These are phyloP conservation scores for Syzygium malaccense DNA, from an alignment of 441 rosid genomes.

Conservation along the genomic window DNA sequence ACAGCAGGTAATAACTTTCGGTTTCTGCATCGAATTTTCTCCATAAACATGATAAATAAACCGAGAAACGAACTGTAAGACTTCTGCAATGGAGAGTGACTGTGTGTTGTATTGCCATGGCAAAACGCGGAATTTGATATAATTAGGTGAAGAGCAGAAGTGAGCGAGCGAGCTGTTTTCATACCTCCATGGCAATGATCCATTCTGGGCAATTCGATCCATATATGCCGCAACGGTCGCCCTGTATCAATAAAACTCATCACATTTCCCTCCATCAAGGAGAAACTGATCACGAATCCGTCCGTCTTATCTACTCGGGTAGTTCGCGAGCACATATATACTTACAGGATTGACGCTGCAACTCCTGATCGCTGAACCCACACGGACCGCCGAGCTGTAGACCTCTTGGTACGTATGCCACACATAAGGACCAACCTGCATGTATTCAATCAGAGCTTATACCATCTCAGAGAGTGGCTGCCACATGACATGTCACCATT, in stretches of 20 bases:
- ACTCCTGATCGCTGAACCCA: constrained; percentile 74
- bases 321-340: not conserved
- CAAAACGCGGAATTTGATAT: not conserved
- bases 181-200: constrained; percentile 83
- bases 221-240: constrained; percentile 78
- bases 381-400: constrained; percentile 43
- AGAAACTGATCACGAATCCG: not conserved
- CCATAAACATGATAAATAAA: not conserved
- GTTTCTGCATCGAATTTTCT: not conserved
- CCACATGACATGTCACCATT: not conserved
- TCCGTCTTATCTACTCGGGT: not conserved
- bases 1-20: not conserved
- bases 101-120: not conserved
- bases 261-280: not conserved
- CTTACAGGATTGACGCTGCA: constrained; percentile 65
- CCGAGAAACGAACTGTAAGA: not conserved
- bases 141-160: not conserved
- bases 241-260: constrained; percentile 24
- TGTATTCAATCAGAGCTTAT: not conserved
- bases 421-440: constrained; percentile 64
- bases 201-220: constrained; percentile 83
- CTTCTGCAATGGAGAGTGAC: not conserved
- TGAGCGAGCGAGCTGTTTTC: not conserved
- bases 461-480: not conserved
- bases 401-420: constrained; percentile 82